Base-by-base conservation (phyloP, 495 filamentous ascomycete genomes). In the Aspergillus panamensis region DNA sequence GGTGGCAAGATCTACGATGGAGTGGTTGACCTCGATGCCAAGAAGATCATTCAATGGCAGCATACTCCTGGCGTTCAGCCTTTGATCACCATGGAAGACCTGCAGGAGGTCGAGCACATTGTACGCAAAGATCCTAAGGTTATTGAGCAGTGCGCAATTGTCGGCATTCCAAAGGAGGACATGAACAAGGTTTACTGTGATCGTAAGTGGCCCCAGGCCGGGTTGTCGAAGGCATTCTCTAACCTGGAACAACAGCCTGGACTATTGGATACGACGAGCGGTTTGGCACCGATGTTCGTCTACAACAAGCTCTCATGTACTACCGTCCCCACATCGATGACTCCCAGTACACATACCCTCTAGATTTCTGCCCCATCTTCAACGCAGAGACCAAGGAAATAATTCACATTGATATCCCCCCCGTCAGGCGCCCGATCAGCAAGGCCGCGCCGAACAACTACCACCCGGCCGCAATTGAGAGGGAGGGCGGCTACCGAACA, bases 281-380 rank as follows among this genome's bases (percentile, higher is more conserved):
- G 6, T 93, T 92, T 63, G 92, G 92, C 51, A 92, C 74, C 64
- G 80, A 78, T 33, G 79, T 91, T 30, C 87, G 92, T 55, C 81
- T 96, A 14, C 92, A 97, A 67, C 92, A 97, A 71, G 92, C 91
- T 14, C 76, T 97, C 37, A 96, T 96, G 90, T 97, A 97, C 77
- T 97, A 96, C 70, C 84, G 92, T 21, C 92, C 91, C 14, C 80
- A 92, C 63, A 59, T 87, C 40, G 92, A 97, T 65, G 89, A 92
- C 72, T 89, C 82, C 64, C 92, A 97, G 71, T 97, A 97, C 72
- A 87, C 87, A 17, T 96, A 86, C 65, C 92, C 92, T 0, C 81
- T 97, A 49, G 92, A 97, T 73, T 97, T 97, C 79, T 95, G 90
- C 64, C 92, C 92, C 3, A 95, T 97, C 68, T 93, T 82, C 75